These are phyloP conservation scores for Chaetothyriales sp. DNA, from an alignment of 2,329 filamentous ascomycete genomes.

Conservation along the genomic window DNA sequence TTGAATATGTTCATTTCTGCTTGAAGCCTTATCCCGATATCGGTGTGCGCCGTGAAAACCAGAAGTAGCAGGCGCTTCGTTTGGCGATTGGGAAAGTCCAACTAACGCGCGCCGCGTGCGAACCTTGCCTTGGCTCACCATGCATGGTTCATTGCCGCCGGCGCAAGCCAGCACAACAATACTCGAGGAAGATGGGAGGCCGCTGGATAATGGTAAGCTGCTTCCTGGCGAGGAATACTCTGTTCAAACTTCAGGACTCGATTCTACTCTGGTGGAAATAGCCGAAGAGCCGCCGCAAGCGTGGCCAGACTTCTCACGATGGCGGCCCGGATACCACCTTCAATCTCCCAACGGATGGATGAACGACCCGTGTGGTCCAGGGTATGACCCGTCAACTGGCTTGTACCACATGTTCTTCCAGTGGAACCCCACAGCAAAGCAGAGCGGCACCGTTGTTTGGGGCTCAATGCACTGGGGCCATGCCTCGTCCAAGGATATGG, in stretches of 20 bases:
- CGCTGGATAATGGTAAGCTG: background rate
- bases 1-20: background rate
- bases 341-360: conserved; percentile 27
- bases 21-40: background rate
- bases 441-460: conserved; percentile 32
- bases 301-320: conserved; percentile 9
- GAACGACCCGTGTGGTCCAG: conserved; percentile 31
- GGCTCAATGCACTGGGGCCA: conserved; percentile 31
- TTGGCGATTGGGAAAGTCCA: background rate
- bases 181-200: too few relatives aligned
- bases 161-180: background rate
- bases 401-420: conserved; percentile 30
- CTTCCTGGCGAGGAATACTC: background rate
- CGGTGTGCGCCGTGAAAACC: too few relatives aligned
- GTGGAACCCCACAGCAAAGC: conserved; percentile 28
- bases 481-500: conserved; percentile 25
- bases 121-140: background rate
- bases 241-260: background rate
- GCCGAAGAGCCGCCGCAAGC: background rate
- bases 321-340: conserved; percentile 25
- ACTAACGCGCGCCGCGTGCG: too few relatives aligned
- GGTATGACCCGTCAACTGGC: conserved; percentile 25
- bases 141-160: background rate
- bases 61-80: background rate
- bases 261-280: background rate